Percentiles rank a stretch among this genome's conserved stretches.
Conservation (phyloP, 164 flowering plant genomes). For the Aristolochia contorta region DNA sequence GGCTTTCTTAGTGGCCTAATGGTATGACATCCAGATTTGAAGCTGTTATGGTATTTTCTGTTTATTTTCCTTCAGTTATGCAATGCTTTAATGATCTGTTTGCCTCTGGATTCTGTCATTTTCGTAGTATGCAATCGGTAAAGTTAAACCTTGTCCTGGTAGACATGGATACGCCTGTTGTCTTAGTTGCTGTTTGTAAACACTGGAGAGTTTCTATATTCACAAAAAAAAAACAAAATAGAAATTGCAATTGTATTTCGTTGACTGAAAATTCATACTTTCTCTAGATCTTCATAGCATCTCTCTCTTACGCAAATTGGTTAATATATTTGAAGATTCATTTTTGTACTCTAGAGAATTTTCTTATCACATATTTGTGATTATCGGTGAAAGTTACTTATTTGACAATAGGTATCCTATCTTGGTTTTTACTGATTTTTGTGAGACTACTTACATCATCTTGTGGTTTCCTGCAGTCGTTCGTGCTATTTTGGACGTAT, state of each 20-base stretch:
- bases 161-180: background rate
- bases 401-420: background rate
- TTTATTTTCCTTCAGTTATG: background rate
- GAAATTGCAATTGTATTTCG: too few species aligned
- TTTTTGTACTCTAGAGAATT: too few species aligned
- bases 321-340: background rate
- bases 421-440: background rate
- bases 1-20: slow-evolving; percentile 85
- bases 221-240: too few species aligned
- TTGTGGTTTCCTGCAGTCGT: slow-evolving; percentile 56
- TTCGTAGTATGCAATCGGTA: background rate
- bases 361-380: background rate
- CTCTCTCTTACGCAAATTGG: background rate
- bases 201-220: too few species aligned
- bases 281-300: too few species aligned
- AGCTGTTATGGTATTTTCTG: slow-evolving; percentile 1
- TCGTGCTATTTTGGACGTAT: slow-evolving; percentile 99
- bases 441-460: background rate
- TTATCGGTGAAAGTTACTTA: background rate
- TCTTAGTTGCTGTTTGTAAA: background rate
- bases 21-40: slow-evolving; percentile 36
- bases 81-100: background rate
- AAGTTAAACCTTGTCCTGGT: background rate
- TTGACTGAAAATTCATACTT: too few species aligned
- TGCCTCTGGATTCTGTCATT: background rate